Conservation (phyloP, 257 asterid genomes). For the Nicotiana benthamiana region DNA sequence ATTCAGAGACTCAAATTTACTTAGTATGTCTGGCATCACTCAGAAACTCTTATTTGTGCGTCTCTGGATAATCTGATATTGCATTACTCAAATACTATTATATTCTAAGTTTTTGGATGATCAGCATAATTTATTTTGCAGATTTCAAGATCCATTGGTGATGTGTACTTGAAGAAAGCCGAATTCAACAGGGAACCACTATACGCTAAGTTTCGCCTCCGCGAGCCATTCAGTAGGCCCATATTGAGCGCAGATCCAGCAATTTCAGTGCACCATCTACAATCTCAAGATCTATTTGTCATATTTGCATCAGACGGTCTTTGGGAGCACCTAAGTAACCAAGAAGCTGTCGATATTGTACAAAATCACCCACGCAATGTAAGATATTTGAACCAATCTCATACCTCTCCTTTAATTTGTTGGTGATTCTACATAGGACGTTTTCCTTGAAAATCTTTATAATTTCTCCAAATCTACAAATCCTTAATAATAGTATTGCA, state of each 20-base stretch:
- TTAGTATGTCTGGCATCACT: not conserved
- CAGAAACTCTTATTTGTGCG: not conserved
- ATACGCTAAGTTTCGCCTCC: slow-evolving; percentile 55
- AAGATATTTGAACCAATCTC: slow-evolving; percentile 15
- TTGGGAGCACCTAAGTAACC: slow-evolving; percentile 79
- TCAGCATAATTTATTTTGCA: slow-evolving; percentile 18
- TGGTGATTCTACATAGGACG: not conserved
- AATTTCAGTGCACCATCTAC: slow-evolving; percentile 44
- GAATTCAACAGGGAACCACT: slow-evolving; percentile 72
- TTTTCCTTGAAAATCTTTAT: too few species aligned
- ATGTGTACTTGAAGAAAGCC: slow-evolving; percentile 54
- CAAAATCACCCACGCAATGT: slow-evolving; percentile 55
- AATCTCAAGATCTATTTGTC: slow-evolving; percentile 54
- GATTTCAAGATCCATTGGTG: slow-evolving; percentile 76
- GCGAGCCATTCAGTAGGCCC: slow-evolving; percentile 51
- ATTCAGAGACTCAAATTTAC: not conserved
- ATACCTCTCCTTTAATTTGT: not conserved
- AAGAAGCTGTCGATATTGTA: slow-evolving; percentile 72
- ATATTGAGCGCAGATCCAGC: slow-evolving; percentile 67
- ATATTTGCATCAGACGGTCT: slow-evolving; percentile 79
- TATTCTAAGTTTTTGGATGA: too few species aligned
- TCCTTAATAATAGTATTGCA: too few species aligned
- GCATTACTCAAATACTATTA: not conserved
- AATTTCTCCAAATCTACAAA: too few species aligned
- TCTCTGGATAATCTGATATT: not conserved